Evolutionary conservation across 805 yeast genomes (phyloP).

Genomic region (Lipomyces spencermartinsiae): DNA sequence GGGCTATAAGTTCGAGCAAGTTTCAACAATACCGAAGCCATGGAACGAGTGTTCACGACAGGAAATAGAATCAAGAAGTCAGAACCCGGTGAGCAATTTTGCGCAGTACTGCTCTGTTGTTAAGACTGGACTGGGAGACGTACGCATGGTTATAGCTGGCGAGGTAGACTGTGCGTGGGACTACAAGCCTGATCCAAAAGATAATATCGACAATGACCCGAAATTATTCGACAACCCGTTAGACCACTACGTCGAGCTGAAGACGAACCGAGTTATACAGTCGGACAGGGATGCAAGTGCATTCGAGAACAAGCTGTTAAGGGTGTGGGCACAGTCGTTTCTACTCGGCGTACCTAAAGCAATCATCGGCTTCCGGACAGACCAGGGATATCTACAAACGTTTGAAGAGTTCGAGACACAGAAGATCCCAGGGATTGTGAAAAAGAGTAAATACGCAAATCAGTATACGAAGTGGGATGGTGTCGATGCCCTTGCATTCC

Average conservation of each 20-base stretch:
- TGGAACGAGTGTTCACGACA: slow-evolving; percentile 72
- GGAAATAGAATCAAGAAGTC: slow-evolving; percentile 69
- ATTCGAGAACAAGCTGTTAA: slow-evolving; percentile 78
- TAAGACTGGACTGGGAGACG: slow-evolving; percentile 79
- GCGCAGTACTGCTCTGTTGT: slow-evolving; percentile 85
- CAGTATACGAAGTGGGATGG: slow-evolving; percentile 59
- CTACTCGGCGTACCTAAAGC: slow-evolving; percentile 82
- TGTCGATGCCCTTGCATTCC: slow-evolving; percentile 80
- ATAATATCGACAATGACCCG: slow-evolving; percentile 32
- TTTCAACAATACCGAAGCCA: slow-evolving; percentile 77
- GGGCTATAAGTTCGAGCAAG: slow-evolving; percentile 78
- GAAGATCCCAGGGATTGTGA: slow-evolving; percentile 74
- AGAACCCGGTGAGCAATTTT: slow-evolving; percentile 66
- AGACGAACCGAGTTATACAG: slow-evolving; percentile 66
- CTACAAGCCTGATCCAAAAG: slow-evolving; percentile 60
- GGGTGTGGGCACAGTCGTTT: slow-evolving; percentile 93
- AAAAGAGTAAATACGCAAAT: slow-evolving; percentile 52
- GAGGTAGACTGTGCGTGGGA: slow-evolving; percentile 94
- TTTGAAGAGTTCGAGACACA: slow-evolving; percentile 81
- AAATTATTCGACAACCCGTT: slow-evolving; percentile 53
- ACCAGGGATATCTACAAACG: slow-evolving; percentile 62
- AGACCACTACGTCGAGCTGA: slow-evolving; percentile 82
- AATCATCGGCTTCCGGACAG: slow-evolving; percentile 86
- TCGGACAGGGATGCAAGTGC: slow-evolving; percentile 62
- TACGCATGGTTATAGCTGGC: slow-evolving; percentile 75